Base-by-base conservation (phyloP, 495 filamentous ascomycete genomes). In the Podospora comata region DNA sequence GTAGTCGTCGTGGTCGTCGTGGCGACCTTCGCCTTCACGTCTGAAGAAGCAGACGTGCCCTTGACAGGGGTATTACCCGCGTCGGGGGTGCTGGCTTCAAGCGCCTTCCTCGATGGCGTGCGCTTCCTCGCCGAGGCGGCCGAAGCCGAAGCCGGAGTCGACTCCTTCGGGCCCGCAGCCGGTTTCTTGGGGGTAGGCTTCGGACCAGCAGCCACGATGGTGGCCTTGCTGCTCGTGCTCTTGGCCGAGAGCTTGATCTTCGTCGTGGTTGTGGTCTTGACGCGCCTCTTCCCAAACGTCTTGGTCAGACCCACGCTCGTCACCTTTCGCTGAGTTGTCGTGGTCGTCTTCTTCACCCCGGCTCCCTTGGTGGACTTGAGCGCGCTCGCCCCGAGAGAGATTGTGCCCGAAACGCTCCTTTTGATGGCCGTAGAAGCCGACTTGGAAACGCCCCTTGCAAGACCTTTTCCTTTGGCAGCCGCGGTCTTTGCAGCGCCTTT, bases 311-410 rank as follows among this genome's bases (percentile, higher is more conserved):
- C 39, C 5, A 48, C 39, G 9, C 39, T 48, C 39, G 39, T 48
- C 39, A 48, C 39, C 39, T 48, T 48, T 3, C 39, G 39, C 13
- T 48, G 39, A 16, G 39, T 48, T 48, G 39, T 48, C 39, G 39
- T 48, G 15, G 39, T 48, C 39, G 39, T 48, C 39, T 48, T 48
- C 39, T 48, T 48, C 39, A 48, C 13, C 5, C 39, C 39, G 1
- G 39, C 39, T 18, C 39, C 39, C 39, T 48, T 48, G 39, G 39
- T 16, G 13, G 30, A 23, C 61, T 63, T 63, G 61, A 74, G 67
- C 23, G 70, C 70, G 61, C 79, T 80, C 9, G 77, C 69, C 34
- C 70, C 78, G 13, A 79, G 71, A 16, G 81, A 81, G 18, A 80
- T 77, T 32, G 55, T 58, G 16, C 66, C 78, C 34, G 79, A 78